Evolutionary conservation across 257 asterid genomes (phyloP).

Genomic region (Solanum microdontum): DNA sequence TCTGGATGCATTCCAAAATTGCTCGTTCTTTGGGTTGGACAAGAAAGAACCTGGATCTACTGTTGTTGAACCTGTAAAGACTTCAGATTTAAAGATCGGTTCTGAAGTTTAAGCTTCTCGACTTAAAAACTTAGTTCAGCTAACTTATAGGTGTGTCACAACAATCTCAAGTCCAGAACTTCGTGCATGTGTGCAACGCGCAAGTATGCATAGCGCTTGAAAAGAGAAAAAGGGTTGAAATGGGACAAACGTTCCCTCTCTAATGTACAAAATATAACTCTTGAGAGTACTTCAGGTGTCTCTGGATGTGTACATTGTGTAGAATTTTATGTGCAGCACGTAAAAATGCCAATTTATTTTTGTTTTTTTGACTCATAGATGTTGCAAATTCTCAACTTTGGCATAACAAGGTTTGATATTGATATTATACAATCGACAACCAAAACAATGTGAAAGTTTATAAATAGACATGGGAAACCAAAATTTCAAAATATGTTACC

Average conservation of each 20-base stretch:
- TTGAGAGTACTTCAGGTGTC: not conserved
- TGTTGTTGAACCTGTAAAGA: slow-evolving; percentile 40
- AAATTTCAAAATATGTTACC: not conserved
- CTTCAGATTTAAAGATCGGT: slow-evolving; percentile 39
- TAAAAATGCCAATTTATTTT: not conserved
- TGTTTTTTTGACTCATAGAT: not conserved
- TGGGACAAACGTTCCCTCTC: not conserved
- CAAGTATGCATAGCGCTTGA: not conserved
- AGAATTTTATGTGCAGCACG: not conserved
- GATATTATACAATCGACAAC: not conserved
- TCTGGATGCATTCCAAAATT: slow-evolving; percentile 79
- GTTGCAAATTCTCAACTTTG: not conserved
- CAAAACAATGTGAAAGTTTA: not conserved
- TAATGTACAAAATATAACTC: not conserved
- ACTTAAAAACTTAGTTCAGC: not conserved
- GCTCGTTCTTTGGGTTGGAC: slow-evolving; percentile 76
- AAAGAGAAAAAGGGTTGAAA: not conserved
- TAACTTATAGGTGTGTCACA: not conserved
- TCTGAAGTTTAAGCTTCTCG: slow-evolving; percentile 28
- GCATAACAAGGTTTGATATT: not conserved
- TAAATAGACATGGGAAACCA: not conserved
- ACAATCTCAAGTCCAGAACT: not conserved
- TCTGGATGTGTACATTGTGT: slow-evolving; percentile 1
- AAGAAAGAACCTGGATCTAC: slow-evolving; percentile 52
- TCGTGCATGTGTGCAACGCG: not conserved